Percentiles rank a stretch among this genome's conserved stretches.
Evolutionary conservation across 2,329 filamentous ascomycete genomes (phyloP).

Genomic region (Ascochyta koolunga): DNA sequence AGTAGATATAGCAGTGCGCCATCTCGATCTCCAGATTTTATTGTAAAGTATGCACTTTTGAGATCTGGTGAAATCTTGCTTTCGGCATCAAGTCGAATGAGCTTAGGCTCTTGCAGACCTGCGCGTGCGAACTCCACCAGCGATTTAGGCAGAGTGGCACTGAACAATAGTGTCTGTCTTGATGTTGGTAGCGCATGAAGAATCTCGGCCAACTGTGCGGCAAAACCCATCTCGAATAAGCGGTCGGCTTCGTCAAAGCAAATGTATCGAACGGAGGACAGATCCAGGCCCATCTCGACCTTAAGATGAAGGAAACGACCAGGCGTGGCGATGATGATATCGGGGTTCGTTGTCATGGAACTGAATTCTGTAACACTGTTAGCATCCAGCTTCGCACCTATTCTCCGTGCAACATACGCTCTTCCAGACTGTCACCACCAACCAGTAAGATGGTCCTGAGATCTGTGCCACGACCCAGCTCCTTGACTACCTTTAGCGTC

Average conservation of each 20-base stretch:
- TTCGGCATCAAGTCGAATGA: conserved; percentile 90
- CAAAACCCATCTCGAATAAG: conserved; percentile 98
- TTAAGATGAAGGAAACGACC: conserved; percentile 96
- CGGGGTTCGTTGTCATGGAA: conserved; percentile 91
- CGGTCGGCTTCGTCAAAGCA: conserved; percentile 98
- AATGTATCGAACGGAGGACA: conserved; percentile 91
- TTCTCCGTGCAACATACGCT: conserved; percentile 56
- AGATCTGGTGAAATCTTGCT: conserved; percentile 95
- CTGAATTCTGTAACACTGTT: conserved; percentile 66
- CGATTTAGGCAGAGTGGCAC: conserved; percentile 90
- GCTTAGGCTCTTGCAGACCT: conserved; percentile 86
- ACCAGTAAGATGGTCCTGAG: conserved; percentile 88
- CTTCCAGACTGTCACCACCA: conserved; percentile 92
- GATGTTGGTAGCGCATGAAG: conserved; percentile 82
- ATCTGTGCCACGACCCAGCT: conserved; percentile 88
- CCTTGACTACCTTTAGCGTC: conserved; percentile 95
- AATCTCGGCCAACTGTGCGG: conserved; percentile 90
- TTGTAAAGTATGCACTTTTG: conserved; percentile 91
- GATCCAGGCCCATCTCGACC: conserved; percentile 91
- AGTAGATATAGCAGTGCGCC: conserved; percentile 87
- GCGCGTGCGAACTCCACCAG: conserved; percentile 95
- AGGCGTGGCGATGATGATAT: conserved; percentile 96
- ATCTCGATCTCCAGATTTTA: conserved; percentile 94
- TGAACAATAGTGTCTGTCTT: conserved; percentile 92
- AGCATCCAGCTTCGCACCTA: conserved; percentile 1